Evolutionary conservation across 306 rosid genomes (phyloP), one percentile per base, ranked within the genome.

Genomic region (Abrus pulchellus): DNA sequence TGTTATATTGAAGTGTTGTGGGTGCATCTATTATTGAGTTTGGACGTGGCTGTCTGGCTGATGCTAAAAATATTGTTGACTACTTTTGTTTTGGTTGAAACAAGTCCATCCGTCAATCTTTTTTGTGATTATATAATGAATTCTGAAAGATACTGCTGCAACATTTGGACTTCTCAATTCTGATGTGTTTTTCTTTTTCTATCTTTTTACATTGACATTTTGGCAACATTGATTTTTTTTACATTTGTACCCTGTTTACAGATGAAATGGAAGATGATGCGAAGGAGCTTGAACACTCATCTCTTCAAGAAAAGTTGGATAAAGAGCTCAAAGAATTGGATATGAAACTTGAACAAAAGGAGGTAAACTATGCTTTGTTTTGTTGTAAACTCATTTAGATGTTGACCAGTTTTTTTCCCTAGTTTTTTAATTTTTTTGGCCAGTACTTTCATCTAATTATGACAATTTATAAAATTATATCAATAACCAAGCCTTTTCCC

Each of bases 241-340:
- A 61, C 45, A 34, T 54, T 36, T 78, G 8, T 83, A 65, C 49
- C 63, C 77, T 47, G 68, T 65, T 64, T 80, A 84, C 73, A 93
- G 97, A 88, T 62, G 97, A 83, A 74, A 83, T 77, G 71, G 96
- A 82, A 75, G 97, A 84, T 83, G 89, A 87, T 13, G 96, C 83
- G 77, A 93, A 93, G 89, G 99, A 96, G 84, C 87, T 84, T 80
- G 98, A 96, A 68, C 96, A 93, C 83, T 96, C 94, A 63, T 88
- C 97, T 85, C 83, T 92, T 78, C 98, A 96, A 86, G 97, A 96
- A 84, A 86, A 90, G 82, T 74, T 93, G 76, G 99, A 92, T 67
- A 80, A 41, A 68, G 99, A 96, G 88, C 94, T 96, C 47, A 93
- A 88, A 83, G 99, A 96, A 79, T 78, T 96, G 88, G 99, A 96